phyloP scores from a whole-genome alignment of 2,329 filamentous ascomycete genomes.

The Talaromyces verruculosus region DNA sequence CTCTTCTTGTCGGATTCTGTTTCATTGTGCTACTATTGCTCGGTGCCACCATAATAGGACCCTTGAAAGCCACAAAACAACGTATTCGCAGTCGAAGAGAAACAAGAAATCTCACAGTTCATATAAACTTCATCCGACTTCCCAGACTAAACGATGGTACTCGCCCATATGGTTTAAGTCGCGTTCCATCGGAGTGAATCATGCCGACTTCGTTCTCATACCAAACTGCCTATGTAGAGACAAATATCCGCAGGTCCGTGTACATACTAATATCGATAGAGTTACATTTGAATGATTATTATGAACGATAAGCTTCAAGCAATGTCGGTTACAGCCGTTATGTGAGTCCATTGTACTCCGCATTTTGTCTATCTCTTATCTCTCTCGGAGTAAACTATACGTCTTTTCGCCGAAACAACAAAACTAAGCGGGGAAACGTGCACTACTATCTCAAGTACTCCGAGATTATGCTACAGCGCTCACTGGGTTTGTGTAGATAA shows the following conservation, averaged over 20 bases:
- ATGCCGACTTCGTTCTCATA: background rate
- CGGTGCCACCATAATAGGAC: background rate
- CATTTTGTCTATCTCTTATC: background rate
- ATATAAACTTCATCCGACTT: too few species aligned
- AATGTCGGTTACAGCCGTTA: constrained; percentile 3
- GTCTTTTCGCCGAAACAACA: background rate
- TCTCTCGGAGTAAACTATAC: constrained; percentile 1
- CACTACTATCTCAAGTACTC: background rate
- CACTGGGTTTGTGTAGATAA: background rate
- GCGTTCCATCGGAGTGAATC: background rate
- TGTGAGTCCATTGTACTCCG: background rate
- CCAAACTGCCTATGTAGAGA: background rate
- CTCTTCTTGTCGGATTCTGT: background rate
- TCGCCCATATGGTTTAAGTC: background rate
- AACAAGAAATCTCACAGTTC: background rate
- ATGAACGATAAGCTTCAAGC: background rate
- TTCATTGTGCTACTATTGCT: background rate
- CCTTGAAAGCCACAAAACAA: background rate
- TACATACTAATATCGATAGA: background rate
- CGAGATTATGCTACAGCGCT: background rate
- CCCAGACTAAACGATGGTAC: background rate
- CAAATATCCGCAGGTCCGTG: background rate
- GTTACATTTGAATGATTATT: background rate
- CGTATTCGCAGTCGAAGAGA: background rate
- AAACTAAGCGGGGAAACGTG: background rate